Base-by-base conservation (phyloP, 2,329 filamentous ascomycete genomes). In the Nectriaceae sp. region DNA sequence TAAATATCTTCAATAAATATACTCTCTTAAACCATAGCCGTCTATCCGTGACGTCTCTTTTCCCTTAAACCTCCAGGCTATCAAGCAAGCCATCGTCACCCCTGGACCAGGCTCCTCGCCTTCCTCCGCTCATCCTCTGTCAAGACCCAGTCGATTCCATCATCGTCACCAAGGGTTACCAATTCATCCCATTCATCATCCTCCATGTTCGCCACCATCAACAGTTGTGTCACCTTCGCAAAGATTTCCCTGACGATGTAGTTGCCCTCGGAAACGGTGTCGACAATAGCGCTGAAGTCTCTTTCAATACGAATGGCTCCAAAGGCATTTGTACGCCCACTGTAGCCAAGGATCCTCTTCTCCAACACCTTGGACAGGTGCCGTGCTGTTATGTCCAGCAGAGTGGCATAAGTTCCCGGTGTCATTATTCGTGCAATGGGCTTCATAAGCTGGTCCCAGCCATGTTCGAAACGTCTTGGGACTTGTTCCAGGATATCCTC, bases 161-260 rank as follows among this genome's bases (percentile, higher is more conserved):
- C 85, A 11, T 84, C 80, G 29, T 73, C 77, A 24, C 75, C 70
- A 20, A 66, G 50, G 35, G 77, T 71, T 5, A 69, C 63, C 33
- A 92, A 70, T 68, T 94, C 90, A 40, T 93, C 89, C 89, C 91
- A 96, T 70, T 97, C 93, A 49, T 97, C 92, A 26, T 94, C 89
- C 66, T 97, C 92, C 90, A 97, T 95, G 59, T 92, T 93, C 65
- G 93, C 85, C 15, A 96, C 83, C 76, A 95, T 83, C 48, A 88
- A 83, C 60, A 96, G 86, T 76, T 97, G 90, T 50, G 80, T 78
- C 49, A 88, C 89, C 62, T 85, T 83, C 21, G 80, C 77, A 72
- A 97, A 96, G 3, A 81, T 71, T 63, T 96, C 91, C 24, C 90
- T 77, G 29, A 94, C 80, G 2, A 82, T 82, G 65, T 96, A 97